Conservation (phyloP, 257 asterid genomes). For the Primulina huaijiensis region DNA sequence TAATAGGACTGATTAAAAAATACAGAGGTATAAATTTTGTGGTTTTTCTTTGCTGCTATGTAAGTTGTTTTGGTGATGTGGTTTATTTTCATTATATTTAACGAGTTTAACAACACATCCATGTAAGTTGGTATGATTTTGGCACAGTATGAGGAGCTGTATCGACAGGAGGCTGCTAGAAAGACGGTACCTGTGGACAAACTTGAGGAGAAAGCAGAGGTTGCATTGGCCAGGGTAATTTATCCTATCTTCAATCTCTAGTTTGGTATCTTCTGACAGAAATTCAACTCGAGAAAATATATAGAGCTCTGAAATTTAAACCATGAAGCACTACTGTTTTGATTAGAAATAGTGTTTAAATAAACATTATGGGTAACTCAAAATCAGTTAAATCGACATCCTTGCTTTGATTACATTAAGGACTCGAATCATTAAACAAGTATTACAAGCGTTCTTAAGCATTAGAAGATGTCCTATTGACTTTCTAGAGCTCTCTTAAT, state of each 20-base stretch:
- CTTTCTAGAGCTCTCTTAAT: neutral
- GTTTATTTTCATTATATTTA: neutral
- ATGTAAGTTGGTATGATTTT: conserved; percentile 21
- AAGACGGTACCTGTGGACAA: conserved; percentile 75
- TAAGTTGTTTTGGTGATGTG: conserved; percentile 10
- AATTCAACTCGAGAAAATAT: neutral
- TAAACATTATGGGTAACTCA: neutral
- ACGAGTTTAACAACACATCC: neutral
- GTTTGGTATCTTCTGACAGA: conserved; percentile 5
- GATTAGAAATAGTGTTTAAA: neutral
- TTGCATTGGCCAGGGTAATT: conserved; percentile 87
- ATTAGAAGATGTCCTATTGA: neutral
- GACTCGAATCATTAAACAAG: neutral
- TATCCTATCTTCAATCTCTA: conserved; percentile 25
- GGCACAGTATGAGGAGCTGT: conserved; percentile 76
- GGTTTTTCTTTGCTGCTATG: conserved; percentile 8
- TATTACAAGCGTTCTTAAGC: conserved; percentile 3
- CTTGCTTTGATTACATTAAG: neutral
- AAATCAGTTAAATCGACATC: neutral
- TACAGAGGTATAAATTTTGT: neutral
- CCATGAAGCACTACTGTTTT: neutral
- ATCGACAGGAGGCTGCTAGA: conserved; percentile 74
- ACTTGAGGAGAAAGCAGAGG: conserved; percentile 87
- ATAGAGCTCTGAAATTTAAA: neutral
- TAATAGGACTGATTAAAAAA: neutral